Percentiles rank a stretch among this genome's conserved stretches.
Conservation (phyloP, 2,329 filamentous ascomycete species). For the Aspergillus sclerotialis region DNA sequence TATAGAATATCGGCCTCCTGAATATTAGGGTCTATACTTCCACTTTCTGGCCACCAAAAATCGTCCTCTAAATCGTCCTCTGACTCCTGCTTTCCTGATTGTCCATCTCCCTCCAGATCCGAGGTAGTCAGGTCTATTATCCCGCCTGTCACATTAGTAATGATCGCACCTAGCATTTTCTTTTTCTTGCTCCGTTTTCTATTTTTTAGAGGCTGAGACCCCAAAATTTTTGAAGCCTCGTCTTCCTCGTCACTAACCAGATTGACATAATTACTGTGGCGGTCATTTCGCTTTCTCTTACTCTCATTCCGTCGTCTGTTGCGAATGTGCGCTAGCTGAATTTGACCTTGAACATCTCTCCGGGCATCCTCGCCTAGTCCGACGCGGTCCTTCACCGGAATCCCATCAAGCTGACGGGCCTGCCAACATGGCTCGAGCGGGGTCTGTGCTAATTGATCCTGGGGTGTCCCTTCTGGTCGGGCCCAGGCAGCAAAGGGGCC, state of each 20-base stretch:
- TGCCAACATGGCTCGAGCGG: constrained; percentile 19
- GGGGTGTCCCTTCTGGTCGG: constrained; percentile 18
- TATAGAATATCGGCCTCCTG: constrained; percentile 8
- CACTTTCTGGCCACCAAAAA: constrained; percentile 32
- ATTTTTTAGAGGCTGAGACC: background rate
- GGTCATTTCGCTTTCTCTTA: constrained; percentile 12
- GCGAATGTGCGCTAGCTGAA: constrained; percentile 21
- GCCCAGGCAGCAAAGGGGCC: constrained; percentile 38
- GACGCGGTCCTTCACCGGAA: constrained; percentile 10
- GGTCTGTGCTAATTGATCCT: constrained; percentile 14
- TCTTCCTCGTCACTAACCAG: constrained; percentile 13
- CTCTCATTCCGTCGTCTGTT: constrained; percentile 14
- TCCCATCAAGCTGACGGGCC: constrained; percentile 25
- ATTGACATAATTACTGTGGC: constrained; percentile 9
- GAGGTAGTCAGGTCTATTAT: constrained; percentile 24
- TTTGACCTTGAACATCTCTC: constrained; percentile 14
- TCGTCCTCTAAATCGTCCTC: constrained; percentile 27
- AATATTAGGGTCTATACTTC: constrained; percentile 25
- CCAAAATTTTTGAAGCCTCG: background rate
- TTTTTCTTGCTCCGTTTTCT: constrained; percentile 2
- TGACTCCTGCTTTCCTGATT: constrained; percentile 5
- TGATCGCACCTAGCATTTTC: constrained; percentile 4
- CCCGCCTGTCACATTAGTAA: constrained; percentile 6
- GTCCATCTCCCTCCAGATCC: constrained; percentile 9
- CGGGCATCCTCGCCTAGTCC: constrained; percentile 13